phyloP scores from a whole-genome alignment of 2,329 filamentous ascomycete species.

The Knufia petricola region DNA sequence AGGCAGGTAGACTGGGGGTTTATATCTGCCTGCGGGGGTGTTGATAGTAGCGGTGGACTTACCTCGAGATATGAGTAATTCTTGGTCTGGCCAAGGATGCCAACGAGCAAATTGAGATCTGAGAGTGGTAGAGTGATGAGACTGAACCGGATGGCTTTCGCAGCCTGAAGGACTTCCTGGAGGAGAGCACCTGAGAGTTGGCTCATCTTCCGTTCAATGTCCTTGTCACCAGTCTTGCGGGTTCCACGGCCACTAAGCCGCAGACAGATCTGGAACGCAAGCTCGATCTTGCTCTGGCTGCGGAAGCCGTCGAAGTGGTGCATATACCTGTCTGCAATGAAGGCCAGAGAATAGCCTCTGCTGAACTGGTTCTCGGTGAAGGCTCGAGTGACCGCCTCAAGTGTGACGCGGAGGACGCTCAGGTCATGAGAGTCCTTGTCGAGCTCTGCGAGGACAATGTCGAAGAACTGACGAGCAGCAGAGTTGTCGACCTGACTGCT shows the following conservation, averaged over 20 bases:
- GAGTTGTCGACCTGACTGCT: conserved; percentile 24
- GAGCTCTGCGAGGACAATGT: conserved; percentile 27
- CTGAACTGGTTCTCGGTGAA: conserved; percentile 27
- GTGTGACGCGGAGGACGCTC: conserved; percentile 26
- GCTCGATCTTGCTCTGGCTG: conserved; percentile 27
- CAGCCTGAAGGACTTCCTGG: conserved; percentile 26
- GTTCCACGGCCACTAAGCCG: conserved; percentile 30
- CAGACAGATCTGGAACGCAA: conserved; percentile 29
- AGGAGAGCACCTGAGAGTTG: conserved; percentile 28
- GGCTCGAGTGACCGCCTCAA: conserved; percentile 25
- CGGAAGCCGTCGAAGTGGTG: conserved; percentile 29
- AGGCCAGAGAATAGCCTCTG: conserved; percentile 28
- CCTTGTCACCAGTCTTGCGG: conserved; percentile 25
- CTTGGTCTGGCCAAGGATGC: conserved; percentile 29
- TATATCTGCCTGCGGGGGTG: conserved; percentile 28
- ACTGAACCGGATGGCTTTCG: conserved; percentile 25
- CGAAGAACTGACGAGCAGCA: conserved; percentile 27
- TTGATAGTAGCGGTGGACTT: conserved; percentile 33
- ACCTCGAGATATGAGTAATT: conserved; percentile 30
- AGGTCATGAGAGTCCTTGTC: conserved; percentile 25
- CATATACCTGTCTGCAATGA: conserved; percentile 28
- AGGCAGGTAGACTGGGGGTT: conserved; percentile 37
- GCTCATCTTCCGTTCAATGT: conserved; percentile 25
- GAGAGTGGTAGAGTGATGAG: conserved; percentile 29
- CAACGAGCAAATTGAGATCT: conserved; percentile 29